Base-by-base conservation (phyloP, 495 filamentous ascomycete species). In the Lepraria neglecta region DNA sequence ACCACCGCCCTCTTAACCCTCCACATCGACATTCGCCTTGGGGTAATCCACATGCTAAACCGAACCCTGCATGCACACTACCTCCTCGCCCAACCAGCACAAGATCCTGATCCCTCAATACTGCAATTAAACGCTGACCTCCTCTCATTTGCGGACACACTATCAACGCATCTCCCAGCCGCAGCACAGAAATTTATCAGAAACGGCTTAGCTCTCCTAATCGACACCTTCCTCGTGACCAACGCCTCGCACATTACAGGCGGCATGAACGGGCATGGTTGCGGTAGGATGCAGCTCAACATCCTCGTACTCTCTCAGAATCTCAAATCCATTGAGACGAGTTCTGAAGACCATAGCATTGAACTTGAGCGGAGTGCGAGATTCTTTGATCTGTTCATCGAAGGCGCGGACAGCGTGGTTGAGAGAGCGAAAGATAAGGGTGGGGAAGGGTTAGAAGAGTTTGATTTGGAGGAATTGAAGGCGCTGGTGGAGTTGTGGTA, bases 271-370 rank as follows among this genome's bases (percentile, higher is more conserved):
- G 74, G 74, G 40, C 79, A 85, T 59, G 94, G 95, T 17, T 89
- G 85, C 64, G 80, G 83, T 24, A 81, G 90, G 7, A 87, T 97
- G 78, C 86, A 89, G 67, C 81, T 97, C 33, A 95, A 97, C 68
- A 89, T 97, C 50, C 78, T 95, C 10, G 94, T 98, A 51, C 75
- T 98, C 33, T 92, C 96, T 69, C 95, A 97, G 66, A 96, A 96
- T 65, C 80, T 98, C 56, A 95, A 92, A 73, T 94, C 94, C 58
- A 87, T 98, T 61, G 90, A 62, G 42, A 46, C 66, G 4, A 64
- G 59, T n/a, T 75, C 82, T 4, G 59, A 51, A 24, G 64, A 48
- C 19, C 31, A 62, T 46, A 56, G 59, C 21, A 56, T 43, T 2
- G 60, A 63, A 40, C 80, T 97, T 42, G 78, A 79, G 0, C 78